Base-by-base conservation (phyloP, 352 stramenopile species). In the Pythium aquatile region DNA sequence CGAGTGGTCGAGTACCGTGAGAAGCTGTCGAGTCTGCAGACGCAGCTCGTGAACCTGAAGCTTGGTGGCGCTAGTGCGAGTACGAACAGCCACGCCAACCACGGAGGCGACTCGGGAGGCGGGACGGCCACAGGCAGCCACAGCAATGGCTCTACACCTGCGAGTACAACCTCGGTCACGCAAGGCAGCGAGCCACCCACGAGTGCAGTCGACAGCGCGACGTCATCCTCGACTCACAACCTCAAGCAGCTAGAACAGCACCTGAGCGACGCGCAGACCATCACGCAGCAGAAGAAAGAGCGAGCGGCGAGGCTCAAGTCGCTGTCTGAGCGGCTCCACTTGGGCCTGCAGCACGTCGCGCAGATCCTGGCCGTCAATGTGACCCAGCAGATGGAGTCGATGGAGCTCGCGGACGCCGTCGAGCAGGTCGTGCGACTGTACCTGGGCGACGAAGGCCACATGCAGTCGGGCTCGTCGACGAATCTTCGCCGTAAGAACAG, bases 401-500 rank as follows among this genome's bases (percentile, higher is more conserved):
- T 84, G 20, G 79, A 86, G 56, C 68, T 94, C 1, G 77, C 78
- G 2, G 83, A 93, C 48, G 68, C 83, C 7, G 83, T 92, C 28
- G 86, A 94, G 62, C 86, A 91, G 61, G 81, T 83, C 39, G 86
- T 94, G 60, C 84, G 86, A 7, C 64, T 88, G 37, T 77, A 87
- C 16, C 61, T 92, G 29, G 86, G 83, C n/a, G 86, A 93, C 39
- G 86, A 93, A 70, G 78, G 75, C 29, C 81, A 88, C 29, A 26
- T 90, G 47, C 80, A 82, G 70, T 77, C 74, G 16, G 58, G 57
- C 2, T 69, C 76, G 52, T 80, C 73, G 30, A 76, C 68, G 10
- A 85, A 74, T 39, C 66, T 91, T 29, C 81, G 83, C 4, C 84
- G 83, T 57, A 92, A 88, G 65, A 92, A 90, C 75, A 93, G 82